Base-by-base conservation (phyloP, 2,329 filamentous ascomycete genomes). In the Phialophora macrospora region DNA sequence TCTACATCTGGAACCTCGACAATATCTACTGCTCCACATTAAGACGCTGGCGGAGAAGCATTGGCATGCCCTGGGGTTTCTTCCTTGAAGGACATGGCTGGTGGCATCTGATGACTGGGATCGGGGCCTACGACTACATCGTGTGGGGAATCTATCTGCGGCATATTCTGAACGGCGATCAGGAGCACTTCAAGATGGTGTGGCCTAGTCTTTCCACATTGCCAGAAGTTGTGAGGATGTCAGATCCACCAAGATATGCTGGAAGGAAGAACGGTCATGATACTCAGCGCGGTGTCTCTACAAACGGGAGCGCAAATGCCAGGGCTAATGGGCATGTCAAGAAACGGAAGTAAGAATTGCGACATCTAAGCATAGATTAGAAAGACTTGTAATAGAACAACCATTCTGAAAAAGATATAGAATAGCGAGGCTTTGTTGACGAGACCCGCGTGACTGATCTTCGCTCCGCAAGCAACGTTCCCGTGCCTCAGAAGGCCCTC, bases 71-170 rank as follows among this genome's bases (percentile, higher is more conserved):
- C 0, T 95, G 92, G 91, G 90, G 91, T 0, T 82, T 93, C 14
- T 68, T 95, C 6, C 82, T 95, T 0, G 88, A 91, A 73, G 88
- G 88, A 0, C 88, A 91, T 76, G 88, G 88, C 9, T 90, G 88
- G 88, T 90, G 88, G 88, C 91, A 94, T 78, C 74, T 94, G 44
- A 88, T 94, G 84, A 95, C 92, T 0, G 91, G 91, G 12, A 81
- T 89, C 41, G 92, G 92, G 75, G 91, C 91, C 17, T 96, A 96
- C 77, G 90, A 89, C 74, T 92, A 94, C 75, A 92, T 96, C 71
- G 81, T 87, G 14, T 96, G 92, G 91, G 89, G 91, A 14, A 87
- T 93, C 28, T 94, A 91, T 89, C 82, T 95, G 20, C 86, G 91
- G 48, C 88, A 90, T 68, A 92, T 90, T 72, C 80, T 95, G 57